Conservation (phyloP, 306 rosid species). For the Prunus davidiana region DNA sequence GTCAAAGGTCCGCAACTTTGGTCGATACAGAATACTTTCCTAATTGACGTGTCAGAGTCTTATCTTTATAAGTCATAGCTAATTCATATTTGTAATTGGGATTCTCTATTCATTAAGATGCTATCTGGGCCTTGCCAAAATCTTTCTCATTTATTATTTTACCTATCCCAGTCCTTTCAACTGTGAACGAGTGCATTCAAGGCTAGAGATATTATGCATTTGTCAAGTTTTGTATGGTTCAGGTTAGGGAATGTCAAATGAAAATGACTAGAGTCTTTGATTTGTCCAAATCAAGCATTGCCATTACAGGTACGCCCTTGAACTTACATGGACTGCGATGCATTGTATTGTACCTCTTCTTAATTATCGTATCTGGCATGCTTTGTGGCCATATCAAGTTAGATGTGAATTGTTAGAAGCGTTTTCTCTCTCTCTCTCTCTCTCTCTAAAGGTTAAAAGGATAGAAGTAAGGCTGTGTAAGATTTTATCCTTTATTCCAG, state of each 20-base stretch:
- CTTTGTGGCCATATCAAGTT: background rate
- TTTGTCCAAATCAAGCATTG: background rate
- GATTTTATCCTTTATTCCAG: no score
- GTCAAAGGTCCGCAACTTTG: no score
- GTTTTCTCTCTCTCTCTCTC: background rate
- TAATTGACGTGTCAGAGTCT: background rate
- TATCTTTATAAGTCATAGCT: background rate
- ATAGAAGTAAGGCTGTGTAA: no score
- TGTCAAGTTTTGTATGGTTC: background rate
- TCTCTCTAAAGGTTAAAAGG: background rate
- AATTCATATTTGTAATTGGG: slow-evolving; percentile 4
- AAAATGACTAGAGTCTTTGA: background rate
- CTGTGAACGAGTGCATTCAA: background rate
- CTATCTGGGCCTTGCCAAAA: background rate
- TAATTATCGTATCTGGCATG: background rate
- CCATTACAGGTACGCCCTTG: no score
- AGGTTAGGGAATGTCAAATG: background rate
- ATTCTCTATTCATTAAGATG: background rate
- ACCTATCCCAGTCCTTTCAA: background rate
- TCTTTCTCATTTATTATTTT: background rate
- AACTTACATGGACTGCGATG: background rate
- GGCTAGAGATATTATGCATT: no score
- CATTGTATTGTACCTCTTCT: background rate
- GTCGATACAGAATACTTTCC: no score
- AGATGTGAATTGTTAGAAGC: background rate